A percentile compares a stretch with the other conserved stretches of the same genome.
phyloP scores from a whole-genome alignment of 140 eudicot genomes.

The Anethum foeniculum region DNA sequence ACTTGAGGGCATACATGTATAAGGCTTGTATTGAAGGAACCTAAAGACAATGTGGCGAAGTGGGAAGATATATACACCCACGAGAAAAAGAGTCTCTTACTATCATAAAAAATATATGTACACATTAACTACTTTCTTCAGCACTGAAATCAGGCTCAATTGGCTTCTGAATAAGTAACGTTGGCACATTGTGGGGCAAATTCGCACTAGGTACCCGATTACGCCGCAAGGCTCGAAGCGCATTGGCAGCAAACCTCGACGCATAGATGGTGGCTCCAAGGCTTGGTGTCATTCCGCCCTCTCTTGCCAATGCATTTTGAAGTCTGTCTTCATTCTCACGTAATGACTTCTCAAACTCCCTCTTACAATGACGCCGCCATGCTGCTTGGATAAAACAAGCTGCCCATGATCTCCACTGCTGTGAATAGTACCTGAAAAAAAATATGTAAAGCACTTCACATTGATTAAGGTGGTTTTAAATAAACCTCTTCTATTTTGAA shows the following conservation, averaged over 20 bases:
- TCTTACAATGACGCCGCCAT: conserved; percentile 60
- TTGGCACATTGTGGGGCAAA: conserved; percentile 28
- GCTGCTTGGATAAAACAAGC: conserved; percentile 78
- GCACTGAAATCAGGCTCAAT: conserved; percentile 70
- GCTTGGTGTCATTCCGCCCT: conserved; percentile 43
- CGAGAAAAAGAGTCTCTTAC: not conserved
- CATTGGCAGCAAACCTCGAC: conserved; percentile 73
- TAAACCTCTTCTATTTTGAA: not conserved
- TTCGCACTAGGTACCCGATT: conserved; percentile 27
- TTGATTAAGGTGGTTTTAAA: not conserved
- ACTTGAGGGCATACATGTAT: not conserved
- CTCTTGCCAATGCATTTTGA: conserved; percentile 40
- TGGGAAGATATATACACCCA: not conserved
- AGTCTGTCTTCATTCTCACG: conserved; percentile 45
- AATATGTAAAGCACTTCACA: not conserved
- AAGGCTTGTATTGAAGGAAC: not conserved
- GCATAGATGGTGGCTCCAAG: conserved; percentile 74
- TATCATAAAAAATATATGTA: not conserved
- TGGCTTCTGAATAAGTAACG: conserved; percentile 45
- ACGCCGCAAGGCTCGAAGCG: conserved; percentile 38
- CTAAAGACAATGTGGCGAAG: not conserved
- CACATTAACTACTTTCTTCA: conserved; percentile 15
- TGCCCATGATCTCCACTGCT: conserved; percentile 84
- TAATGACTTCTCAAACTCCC: conserved; percentile 37
- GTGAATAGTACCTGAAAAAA: conserved; percentile 50